Base-by-base conservation (phyloP, 805 yeast species). In the Candida dajiaensis region DNA sequence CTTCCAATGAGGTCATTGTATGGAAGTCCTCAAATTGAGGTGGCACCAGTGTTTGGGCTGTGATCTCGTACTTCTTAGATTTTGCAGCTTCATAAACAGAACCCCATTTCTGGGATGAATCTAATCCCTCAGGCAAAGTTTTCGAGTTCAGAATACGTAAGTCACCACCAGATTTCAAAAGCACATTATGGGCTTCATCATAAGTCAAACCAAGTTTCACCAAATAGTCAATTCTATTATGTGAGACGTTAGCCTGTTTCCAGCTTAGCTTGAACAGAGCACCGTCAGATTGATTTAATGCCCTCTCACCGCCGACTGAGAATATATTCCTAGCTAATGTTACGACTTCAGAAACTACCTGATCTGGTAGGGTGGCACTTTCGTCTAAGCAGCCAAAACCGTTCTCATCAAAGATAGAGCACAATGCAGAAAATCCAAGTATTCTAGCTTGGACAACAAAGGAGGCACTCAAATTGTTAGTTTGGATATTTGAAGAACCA, bases 281-380 rank as follows among this genome's bases (percentile, higher is more conserved):
- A 23, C 72, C 73, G 38, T 65, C 67, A 2, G 51, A 65, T 8
- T 57, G 65, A 9, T 64, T 63, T 5, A 62, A 56, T 19, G 57
- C 63, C 3, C 63, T 61, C 20, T 71, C 73, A 6, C 70, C 65
- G n/a, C 62, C 59, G 1, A 63, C 57, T 10, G 62, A 62, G 51
- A 67, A 76, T 1, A 73, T 64, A 41, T 71, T 67, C 41, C 69
- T 71, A 26, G 76, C 59, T 38, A 81, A 65, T 3, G 67, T 60
- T 16, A 79, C 62, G 1, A 79, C 44, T 47, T 73, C 75, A 23
- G 74, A 76, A 40, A 77, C 65, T 4, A 80, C 65, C 1, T 63
- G 56, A 25, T 63, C 62, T 6, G 74, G 73, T 3, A 68, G 50
- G n/a, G 57, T 53, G 16, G 57, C 52, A 5, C 54, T 48, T 9